Conservation (phyloP, 768 basidiomycete genomes). For the Russula foetens region DNA sequence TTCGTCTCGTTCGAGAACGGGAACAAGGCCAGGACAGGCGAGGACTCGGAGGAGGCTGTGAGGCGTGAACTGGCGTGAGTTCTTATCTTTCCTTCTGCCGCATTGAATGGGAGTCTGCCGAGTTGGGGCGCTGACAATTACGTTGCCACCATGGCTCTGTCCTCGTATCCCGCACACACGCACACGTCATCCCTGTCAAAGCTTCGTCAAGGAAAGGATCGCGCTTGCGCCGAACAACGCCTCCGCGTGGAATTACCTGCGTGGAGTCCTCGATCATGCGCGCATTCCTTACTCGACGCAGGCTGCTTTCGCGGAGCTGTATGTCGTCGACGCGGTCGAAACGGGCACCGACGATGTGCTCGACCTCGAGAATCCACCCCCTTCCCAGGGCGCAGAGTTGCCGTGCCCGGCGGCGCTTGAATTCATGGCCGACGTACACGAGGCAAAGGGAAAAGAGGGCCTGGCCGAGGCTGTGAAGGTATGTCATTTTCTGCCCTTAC, state of each 20-base stretch:
- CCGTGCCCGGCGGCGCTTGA: slow-evolving; percentile 78
- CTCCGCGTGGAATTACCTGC: slow-evolving; percentile 95
- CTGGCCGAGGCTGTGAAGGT: slow-evolving; percentile 33
- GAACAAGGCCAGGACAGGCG: slow-evolving; percentile 51
- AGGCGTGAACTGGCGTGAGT: slow-evolving; percentile 72
- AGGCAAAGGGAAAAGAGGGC: slow-evolving; percentile 44
- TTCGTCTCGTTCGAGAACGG: slow-evolving; percentile 75
- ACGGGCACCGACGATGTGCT: slow-evolving; percentile 37
- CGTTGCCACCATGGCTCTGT: slow-evolving; percentile 4
- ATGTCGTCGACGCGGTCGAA: slow-evolving; percentile 34
- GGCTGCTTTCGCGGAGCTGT: slow-evolving; percentile 54
- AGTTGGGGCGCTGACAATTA: neutral
- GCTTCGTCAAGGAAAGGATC: slow-evolving; percentile 74
- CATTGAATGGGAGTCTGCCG: neutral
- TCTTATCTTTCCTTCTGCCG: neutral
- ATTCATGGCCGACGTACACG: slow-evolving; percentile 74
- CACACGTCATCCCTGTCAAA: slow-evolving; percentile 32
- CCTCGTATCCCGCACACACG: neutral
- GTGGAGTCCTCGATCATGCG: slow-evolving; percentile 67
- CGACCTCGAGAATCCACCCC: slow-evolving; percentile 70
- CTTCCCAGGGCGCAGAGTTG: slow-evolving; percentile 54
- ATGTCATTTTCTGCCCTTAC: neutral
- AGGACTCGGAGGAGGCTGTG: slow-evolving; percentile 44
- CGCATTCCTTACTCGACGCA: slow-evolving; percentile 48
- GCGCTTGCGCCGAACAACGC: slow-evolving; percentile 85